Percentiles rank a stretch among this genome's conserved stretches.
Evolutionary conservation across 768 basidiomycete species (phyloP).

Genomic region (Lactifluus rugatus): DNA sequence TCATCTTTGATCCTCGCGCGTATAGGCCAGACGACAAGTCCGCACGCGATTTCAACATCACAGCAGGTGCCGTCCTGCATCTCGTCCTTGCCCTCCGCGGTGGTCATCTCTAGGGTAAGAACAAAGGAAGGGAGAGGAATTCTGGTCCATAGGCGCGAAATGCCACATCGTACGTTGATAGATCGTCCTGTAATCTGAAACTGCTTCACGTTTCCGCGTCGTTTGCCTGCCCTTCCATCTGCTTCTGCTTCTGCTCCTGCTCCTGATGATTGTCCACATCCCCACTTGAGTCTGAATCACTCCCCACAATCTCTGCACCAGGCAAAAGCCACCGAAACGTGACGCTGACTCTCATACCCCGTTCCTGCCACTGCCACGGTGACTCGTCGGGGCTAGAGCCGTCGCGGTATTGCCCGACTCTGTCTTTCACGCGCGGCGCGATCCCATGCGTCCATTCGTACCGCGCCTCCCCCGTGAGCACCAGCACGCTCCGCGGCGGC

Average conservation of each 20-base stretch:
- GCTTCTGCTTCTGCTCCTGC: background rate
- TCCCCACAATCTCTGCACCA: slow-evolving; percentile 66
- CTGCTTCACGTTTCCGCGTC: background rate
- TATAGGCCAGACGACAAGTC: slow-evolving; percentile 86
- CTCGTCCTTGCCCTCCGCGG: slow-evolving; percentile 93
- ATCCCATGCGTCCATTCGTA: slow-evolving; percentile 90
- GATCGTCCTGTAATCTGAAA: slow-evolving; percentile 7
- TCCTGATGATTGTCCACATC: background rate
- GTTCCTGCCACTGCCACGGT: slow-evolving; percentile 33
- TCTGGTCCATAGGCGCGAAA: background rate
- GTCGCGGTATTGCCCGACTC: no score
- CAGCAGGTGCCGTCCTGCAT: slow-evolving; percentile 82
- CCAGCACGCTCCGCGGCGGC: slow-evolving; percentile 63
- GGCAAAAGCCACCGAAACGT: slow-evolving; percentile 83
- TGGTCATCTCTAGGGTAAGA: slow-evolving; percentile 32
- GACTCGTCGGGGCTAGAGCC: no score
- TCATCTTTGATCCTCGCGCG: background rate
- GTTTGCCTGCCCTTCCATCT: background rate
- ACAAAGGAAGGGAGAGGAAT: background rate
- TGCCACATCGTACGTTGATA: slow-evolving; percentile 12
- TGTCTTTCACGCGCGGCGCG: slow-evolving; percentile 47
- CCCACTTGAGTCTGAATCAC: background rate
- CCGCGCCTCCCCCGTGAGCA: slow-evolving; percentile 72
- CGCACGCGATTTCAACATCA: slow-evolving; percentile 73
- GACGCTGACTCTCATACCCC: slow-evolving; percentile 61